phyloP scores from a whole-genome alignment of 129 eudicot species.

The Scalesia atractyloides region DNA sequence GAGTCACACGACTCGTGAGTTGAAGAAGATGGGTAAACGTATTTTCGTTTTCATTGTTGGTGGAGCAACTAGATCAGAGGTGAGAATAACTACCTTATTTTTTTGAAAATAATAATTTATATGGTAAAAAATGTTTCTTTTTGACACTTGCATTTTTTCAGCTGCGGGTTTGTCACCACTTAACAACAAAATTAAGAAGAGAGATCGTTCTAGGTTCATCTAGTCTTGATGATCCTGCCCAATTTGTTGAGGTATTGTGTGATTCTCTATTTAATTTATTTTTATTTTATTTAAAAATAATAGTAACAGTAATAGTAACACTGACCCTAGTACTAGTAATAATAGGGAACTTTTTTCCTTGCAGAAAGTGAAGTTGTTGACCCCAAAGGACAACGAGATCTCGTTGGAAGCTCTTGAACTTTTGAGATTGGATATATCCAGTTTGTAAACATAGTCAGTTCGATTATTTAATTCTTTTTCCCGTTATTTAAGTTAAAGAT shows the following conservation, averaged over 20 bases:
- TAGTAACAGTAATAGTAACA: too few relatives aligned
- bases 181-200: conserved; percentile 66
- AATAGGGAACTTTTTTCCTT: not conserved
- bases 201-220: conserved; percentile 83
- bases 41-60: conserved; percentile 82
- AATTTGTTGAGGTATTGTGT: conserved; percentile 66
- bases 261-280: not conserved
- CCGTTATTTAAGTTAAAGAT: too few relatives aligned
- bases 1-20: conserved; percentile 68
- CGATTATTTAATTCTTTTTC: conserved; percentile 15
- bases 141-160: conserved; percentile 25
- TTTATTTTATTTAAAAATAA: not conserved
- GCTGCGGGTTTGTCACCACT: conserved; percentile 82
- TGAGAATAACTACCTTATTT: conserved; percentile 9
- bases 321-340: too few relatives aligned
- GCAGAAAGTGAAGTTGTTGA: conserved; percentile 70
- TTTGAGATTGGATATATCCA: conserved; percentile 26
- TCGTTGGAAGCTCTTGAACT: conserved; percentile 62
- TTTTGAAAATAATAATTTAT: not conserved
- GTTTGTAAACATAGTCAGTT: not conserved
- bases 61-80: conserved; percentile 96
- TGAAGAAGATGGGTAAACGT: conserved; percentile 81
- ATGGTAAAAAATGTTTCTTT: not conserved
- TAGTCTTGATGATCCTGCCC: conserved; percentile 81
- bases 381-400: not conserved